Evolutionary conservation across 23 red algal genomes (phyloP).

Genomic region (Agarophyton chilense): DNA sequence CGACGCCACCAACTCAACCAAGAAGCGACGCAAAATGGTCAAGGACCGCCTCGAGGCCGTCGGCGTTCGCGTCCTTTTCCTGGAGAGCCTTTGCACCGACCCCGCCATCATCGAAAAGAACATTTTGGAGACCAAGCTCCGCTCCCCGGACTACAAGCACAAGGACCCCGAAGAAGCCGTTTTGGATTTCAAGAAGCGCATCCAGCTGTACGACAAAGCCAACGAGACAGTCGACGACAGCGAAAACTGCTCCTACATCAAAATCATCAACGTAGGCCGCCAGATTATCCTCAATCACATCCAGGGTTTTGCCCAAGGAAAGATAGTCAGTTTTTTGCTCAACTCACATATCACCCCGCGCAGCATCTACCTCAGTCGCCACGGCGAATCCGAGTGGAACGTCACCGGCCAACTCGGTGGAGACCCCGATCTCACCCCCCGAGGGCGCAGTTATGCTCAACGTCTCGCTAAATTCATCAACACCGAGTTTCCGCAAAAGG

Average conservation of each 20-base stretch:
- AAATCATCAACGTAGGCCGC: slow-evolving; percentile 90
- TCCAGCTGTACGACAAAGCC: slow-evolving; percentile 72
- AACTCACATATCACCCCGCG: slow-evolving; percentile 92
- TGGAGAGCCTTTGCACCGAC: slow-evolving; percentile 92
- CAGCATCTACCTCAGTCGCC: slow-evolving; percentile 91
- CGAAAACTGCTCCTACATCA: slow-evolving; percentile 87
- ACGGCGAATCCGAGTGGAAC: slow-evolving; percentile 98
- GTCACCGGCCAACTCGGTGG: slow-evolving; percentile 96
- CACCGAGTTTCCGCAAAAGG: slow-evolving; percentile 76
- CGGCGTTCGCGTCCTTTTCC: slow-evolving; percentile 94
- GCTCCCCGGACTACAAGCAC: slow-evolving; percentile 87
- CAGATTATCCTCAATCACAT: slow-evolving; percentile 92
- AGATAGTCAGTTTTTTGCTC: slow-evolving; percentile 94
- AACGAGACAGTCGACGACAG: slow-evolving; percentile 81
- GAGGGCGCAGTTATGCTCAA: slow-evolving; percentile 79
- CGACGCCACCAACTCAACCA: slow-evolving; percentile 96
- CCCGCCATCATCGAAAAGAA: slow-evolving; percentile 93
- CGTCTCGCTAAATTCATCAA: slow-evolving; percentile 73
- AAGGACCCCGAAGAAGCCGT: slow-evolving; percentile 88
- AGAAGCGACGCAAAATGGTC: slow-evolving; percentile 74
- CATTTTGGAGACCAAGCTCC: slow-evolving; percentile 91
- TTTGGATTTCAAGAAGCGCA: slow-evolving; percentile 90
- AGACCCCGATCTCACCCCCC: slow-evolving; percentile 85
- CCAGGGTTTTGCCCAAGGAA: slow-evolving; percentile 91
- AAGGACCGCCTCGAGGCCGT: slow-evolving; percentile 80